Evolutionary conservation across 2,329 filamentous ascomycete genomes (phyloP), one percentile per base, ranked within the genome.

Genomic region (Beauveria asiatica): DNA sequence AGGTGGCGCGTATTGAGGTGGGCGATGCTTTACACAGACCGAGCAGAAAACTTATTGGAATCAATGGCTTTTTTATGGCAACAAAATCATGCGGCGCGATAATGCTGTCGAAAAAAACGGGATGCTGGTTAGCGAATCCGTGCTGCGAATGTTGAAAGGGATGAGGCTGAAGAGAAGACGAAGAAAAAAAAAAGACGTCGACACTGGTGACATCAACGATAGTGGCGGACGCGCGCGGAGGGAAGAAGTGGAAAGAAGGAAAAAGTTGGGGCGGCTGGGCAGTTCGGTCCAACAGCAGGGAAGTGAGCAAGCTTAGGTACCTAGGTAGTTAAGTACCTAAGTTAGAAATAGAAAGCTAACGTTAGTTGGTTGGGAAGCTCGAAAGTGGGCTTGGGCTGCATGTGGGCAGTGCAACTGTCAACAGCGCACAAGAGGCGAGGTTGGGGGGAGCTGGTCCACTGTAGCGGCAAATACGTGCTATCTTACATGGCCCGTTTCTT

Each of bases 161-260:
- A 19, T 54, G 39, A 44, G 16, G 51, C 37, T 19, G 23, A 6
- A 54, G 23, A 49, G 46, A 30, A 25, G 46, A 33, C 46, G 44
- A 46, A 21, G 19, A 6, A 37, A 37, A 37, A 37, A 37, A 37
- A 37, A 37, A 37, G 10, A 37, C 33, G 33, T 37, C 33, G 33
- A 37, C 33, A 45, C 10, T 54, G 51, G 51, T 54, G 51, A 54
- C 51, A 54, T 54, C 51, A 54, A 54, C 51, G 51, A 53, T 37
- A 16, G 16, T 53, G 37, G 33, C 21, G 51, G 51, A 41, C 23
- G 51, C 17, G 41, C 23, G 51, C 17, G 41, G 4, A 13, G 49
- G 19, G 19, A 8, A 45, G 17, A 45, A 13, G 33, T n/a, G n/a
- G n/a, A n/a, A 37, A 11, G 33, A 13, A 37, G 11, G 33, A 37